These are phyloP conservation scores for Lactarius trivialis DNA, from an alignment of 768 basidiomycete species.

Conservation along the genomic window DNA sequence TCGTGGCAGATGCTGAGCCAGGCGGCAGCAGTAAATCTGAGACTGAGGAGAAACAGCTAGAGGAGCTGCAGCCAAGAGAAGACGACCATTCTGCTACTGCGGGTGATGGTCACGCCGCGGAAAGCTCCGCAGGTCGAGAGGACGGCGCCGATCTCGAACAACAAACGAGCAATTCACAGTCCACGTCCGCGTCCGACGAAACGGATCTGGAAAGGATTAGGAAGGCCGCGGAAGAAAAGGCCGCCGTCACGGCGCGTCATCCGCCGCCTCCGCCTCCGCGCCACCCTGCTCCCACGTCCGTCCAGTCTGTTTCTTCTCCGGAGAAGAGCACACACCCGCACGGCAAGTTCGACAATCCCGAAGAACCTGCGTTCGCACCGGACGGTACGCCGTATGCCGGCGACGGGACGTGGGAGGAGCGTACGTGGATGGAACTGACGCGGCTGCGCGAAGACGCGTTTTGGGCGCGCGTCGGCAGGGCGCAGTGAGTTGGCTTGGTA, in stretches of 20 bases:
- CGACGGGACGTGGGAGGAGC: conserved; percentile 77
- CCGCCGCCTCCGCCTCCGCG: conserved; percentile 18
- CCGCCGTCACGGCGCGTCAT: not conserved
- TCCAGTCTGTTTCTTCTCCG: not conserved
- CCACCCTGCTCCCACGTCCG: conserved; percentile 6
- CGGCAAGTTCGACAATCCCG: conserved; percentile 6
- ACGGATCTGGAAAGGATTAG: not conserved
- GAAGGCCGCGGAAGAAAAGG: not conserved
- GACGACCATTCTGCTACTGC: not conserved
- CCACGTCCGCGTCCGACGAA: not conserved
- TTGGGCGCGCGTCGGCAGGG: conserved; percentile 69
- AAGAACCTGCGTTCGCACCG: conserved; percentile 21
- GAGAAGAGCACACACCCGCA: not conserved
- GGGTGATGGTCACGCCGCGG: not conserved
- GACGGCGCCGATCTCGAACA: not conserved
- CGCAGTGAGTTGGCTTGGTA: conserved; percentile 26
- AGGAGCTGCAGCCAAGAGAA: not conserved
- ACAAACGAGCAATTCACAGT: not conserved
- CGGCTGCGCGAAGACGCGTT: conserved; percentile 78
- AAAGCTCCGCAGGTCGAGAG: not conserved
- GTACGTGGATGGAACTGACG: conserved; percentile 74
- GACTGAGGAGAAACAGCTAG: not conserved
- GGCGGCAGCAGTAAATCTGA: not conserved
- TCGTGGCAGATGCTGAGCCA: not conserved
- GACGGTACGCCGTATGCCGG: conserved; percentile 47